Evolutionary conservation across 768 basidiomycete genomes (phyloP).

Genomic region (Lenzites betulinus): DNA sequence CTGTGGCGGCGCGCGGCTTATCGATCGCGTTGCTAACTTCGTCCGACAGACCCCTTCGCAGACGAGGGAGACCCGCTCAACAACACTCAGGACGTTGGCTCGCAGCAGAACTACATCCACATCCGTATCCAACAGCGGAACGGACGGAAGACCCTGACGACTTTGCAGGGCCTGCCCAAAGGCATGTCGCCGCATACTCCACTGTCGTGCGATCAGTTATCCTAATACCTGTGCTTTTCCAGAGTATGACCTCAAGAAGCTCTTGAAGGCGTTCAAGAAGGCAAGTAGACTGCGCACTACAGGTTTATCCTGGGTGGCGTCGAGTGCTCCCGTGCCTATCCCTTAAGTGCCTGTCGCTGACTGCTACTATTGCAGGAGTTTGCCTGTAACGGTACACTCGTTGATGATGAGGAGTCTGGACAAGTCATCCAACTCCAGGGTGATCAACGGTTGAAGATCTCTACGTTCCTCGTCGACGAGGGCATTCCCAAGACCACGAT

Average conservation of each 20-base stretch:
- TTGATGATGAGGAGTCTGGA: constrained; percentile 94
- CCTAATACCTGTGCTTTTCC: constrained; percentile 8
- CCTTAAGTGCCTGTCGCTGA: constrained; percentile 1
- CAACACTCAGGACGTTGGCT: constrained; percentile 73
- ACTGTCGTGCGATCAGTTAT: background rate
- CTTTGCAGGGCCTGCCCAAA: constrained; percentile 92
- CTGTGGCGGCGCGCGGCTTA: constrained; percentile 15
- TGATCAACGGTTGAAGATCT: constrained; percentile 93
- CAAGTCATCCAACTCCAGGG: constrained; percentile 98
- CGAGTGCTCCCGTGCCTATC: background rate
- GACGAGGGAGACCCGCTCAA: constrained; percentile 87
- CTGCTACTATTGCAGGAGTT: constrained; percentile 65
- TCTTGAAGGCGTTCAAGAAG: constrained; percentile 99
- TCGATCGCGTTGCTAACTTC: constrained; percentile 20
- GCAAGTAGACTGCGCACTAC: constrained; percentile 38
- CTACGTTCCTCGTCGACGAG: constrained; percentile 81
- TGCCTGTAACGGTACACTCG: constrained; percentile 96
- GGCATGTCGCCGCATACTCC: constrained; percentile 52
- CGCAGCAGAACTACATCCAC: constrained; percentile 84
- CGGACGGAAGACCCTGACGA: constrained; percentile 98
- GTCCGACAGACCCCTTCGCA: constrained; percentile 84
- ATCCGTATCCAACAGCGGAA: constrained; percentile 99
- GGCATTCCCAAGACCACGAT: constrained; percentile 76
- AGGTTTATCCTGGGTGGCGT: background rate
- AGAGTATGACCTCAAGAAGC: constrained; percentile 98